A percentile compares a stretch with the other conserved stretches of the same genome.
Evolutionary conservation across 768 basidiomycete genomes (phyloP).

Genomic region (Tremella fuciformis): DNA sequence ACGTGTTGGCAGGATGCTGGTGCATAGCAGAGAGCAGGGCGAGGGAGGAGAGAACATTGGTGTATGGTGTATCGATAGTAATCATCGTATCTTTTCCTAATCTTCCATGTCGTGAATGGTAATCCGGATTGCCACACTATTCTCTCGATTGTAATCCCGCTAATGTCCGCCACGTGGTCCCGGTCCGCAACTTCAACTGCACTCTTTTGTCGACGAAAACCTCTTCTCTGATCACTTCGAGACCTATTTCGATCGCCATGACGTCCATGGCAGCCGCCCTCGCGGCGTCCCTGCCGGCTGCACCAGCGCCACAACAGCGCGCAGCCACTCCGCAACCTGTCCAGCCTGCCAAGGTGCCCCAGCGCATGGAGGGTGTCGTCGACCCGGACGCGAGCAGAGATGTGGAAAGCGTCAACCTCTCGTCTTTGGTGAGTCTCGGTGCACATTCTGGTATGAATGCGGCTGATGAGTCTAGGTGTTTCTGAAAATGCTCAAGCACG

Average conservation of each 20-base stretch:
- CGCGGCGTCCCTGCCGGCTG: slow-evolving; percentile 63
- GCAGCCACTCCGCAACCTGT: slow-evolving; percentile 65
- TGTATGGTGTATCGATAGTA: too few species aligned
- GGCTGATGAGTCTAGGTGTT: slow-evolving; percentile 45
- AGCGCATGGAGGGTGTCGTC: slow-evolving; percentile 86
- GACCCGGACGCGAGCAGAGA: slow-evolving; percentile 90
- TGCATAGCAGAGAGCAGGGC: too few species aligned
- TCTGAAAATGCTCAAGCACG: slow-evolving; percentile 89
- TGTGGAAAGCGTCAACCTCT: slow-evolving; percentile 60
- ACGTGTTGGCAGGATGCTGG: too few species aligned
- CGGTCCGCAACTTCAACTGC: too few species aligned
- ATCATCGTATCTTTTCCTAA: too few species aligned
- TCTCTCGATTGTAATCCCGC: neutral
- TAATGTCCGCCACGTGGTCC: neutral
- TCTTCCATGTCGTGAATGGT: too few species aligned
- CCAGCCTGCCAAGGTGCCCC: slow-evolving; percentile 65
- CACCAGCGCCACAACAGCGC: slow-evolving; percentile 42
- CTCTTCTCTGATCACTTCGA: slow-evolving; percentile 3
- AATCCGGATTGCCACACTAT: neutral
- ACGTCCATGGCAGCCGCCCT: slow-evolving; percentile 91
- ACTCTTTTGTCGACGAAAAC: neutral
- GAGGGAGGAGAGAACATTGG: too few species aligned
- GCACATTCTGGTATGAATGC: slow-evolving; percentile 7
- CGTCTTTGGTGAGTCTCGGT: slow-evolving; percentile 10
- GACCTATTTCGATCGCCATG: slow-evolving; percentile 16